These are phyloP conservation scores for Aspergillus eucalypticola DNA, from an alignment of 2,329 filamentous ascomycete species.

Conservation along the genomic window DNA sequence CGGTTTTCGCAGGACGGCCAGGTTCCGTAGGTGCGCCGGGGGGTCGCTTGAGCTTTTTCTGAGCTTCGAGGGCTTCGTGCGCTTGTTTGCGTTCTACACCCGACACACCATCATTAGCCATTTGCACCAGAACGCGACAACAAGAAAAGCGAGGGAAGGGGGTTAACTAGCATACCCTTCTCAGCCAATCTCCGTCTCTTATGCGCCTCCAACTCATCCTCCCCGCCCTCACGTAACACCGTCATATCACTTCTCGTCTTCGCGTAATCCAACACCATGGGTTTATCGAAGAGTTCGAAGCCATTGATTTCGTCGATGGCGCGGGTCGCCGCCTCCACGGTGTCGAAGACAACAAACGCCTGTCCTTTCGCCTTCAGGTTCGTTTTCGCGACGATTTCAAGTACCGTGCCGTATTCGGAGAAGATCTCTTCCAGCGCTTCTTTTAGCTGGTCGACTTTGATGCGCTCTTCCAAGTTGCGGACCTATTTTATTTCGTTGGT, in stretches of 20 bases:
- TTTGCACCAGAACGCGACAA: not conserved
- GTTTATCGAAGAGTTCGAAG: conserved; percentile 90
- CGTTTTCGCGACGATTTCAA: conserved; percentile 84
- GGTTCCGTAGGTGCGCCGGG: conserved; percentile 46
- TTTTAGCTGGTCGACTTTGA: conserved; percentile 77
- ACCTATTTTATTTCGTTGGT: conserved; percentile 40
- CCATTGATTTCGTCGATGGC: conserved; percentile 89
- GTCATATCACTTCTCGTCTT: conserved; percentile 84
- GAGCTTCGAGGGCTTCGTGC: conserved; percentile 73
- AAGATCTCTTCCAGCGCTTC: conserved; percentile 76
- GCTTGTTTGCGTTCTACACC: conserved; percentile 73
- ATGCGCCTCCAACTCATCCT: conserved; percentile 83
- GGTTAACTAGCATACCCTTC: conserved; percentile 64
- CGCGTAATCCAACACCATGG: conserved; percentile 81
- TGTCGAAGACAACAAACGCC: conserved; percentile 90
- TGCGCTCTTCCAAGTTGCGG: conserved; percentile 87
- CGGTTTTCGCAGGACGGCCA: conserved; percentile 67
- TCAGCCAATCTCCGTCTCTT: conserved; percentile 81
- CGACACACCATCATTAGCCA: not conserved
- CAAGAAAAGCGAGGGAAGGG: not conserved
- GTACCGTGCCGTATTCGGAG: conserved; percentile 79
- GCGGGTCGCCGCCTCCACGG: conserved; percentile 71
- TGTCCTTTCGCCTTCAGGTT: conserved; percentile 93
- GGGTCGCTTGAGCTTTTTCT: conserved; percentile 72
- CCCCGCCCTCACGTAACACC: conserved; percentile 69